Evolutionary conservation across 345 rosid species (phyloP), one percentile per base, ranked within the genome.

Genomic region (Syzygium aromaticum): DNA sequence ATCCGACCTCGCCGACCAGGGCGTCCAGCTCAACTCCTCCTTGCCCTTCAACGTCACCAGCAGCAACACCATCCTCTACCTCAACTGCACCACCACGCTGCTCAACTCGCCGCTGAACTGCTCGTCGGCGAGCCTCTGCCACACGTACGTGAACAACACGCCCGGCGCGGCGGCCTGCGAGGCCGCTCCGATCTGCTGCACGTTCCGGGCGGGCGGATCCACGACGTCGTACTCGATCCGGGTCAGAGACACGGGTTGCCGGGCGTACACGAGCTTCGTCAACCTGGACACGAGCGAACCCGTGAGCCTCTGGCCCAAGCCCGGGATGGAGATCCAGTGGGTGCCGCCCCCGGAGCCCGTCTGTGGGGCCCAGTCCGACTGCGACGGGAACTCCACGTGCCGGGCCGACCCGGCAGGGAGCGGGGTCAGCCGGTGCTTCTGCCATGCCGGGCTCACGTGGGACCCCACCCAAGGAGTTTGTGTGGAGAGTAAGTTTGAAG

Each of bases 31-130:
- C 51, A 88, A 88, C 90, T 15, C 21, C 73, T 56, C 77, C 77
- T 89, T 88, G 22, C 95, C 95, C 17, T 93, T 93, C 87, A 93
- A 91, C 92, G 87, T 92, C 90, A 92, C 95, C 64, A 84, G 89
- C 25, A 84, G 88, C 87, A 93, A 91, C 87, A 91, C 92, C 83
- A 61, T 93, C 89, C 87, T 93, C 90, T 87, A 28, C 88, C 56
- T 93, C 84, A 93, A 93, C 89, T 93, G 94, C 54, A 53, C 89
- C 21, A n/a, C n/a, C 10, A 7, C 33, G 22, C 14, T 92, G 27
- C 92, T 89, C 30, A 28, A 52, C 22, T 92, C 92, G 5, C 92
- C 93, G 3, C 82, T 93, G 80, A 89, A 93, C 86, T 93, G 95
- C 84, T 13, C 89, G 7, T 86, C 89, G 0, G 11, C 90, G 27